Base-by-base conservation (phyloP, 768 basidiomycete species). In the Trametes cinnabarina region DNA sequence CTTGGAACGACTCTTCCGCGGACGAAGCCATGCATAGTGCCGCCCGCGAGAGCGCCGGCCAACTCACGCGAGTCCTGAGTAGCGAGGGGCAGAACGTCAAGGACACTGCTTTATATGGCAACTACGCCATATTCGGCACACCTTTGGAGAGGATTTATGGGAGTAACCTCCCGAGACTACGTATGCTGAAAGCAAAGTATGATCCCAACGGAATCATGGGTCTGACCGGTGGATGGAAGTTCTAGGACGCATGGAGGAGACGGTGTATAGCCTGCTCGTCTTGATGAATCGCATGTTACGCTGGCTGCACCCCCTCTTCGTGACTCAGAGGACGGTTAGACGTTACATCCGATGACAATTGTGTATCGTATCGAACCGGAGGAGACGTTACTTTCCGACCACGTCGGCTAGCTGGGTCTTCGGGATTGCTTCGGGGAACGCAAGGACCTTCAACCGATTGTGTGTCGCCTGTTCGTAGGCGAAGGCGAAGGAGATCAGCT, bases 171-270 rank as follows among this genome's bases (percentile, higher is more conserved):
- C 65, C 66, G 14, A 67, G 46, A 48, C 62, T 87, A 57, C 58
- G 66, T 51, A 58, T 50, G 11, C 67, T 86, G 15, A 82, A 80
- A 64, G 64, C 58, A 55, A 53, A 47, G 20, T 74, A 82, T 51
- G 87, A 89, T 67, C 86, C 86, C 0, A 47, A 71, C 9, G 76
- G 82, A 63, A 76, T 87, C 40, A 88, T 89, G 85, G 78, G 77
- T 15, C 77, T 86, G 17, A 76, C 86, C n/a, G 86, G 86, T 4
- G 87, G 86, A 6, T 87, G 79, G 68, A 87, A 85, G 69, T 51
- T 70, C 19, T 64, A 51, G 30, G 30, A 32, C 30, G 30, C 30
- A n/a, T n/a, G n/a, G n/a, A n/a, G n/a, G n/a, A n/a, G n/a, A n/a
- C n/a, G n/a, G n/a, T n/a, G n/a, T n/a, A n/a, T n/a, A n/a, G n/a